Conservation (phyloP, 2,329 filamentous ascomycete genomes). For the Sporothrix pseudoabietina region DNA sequence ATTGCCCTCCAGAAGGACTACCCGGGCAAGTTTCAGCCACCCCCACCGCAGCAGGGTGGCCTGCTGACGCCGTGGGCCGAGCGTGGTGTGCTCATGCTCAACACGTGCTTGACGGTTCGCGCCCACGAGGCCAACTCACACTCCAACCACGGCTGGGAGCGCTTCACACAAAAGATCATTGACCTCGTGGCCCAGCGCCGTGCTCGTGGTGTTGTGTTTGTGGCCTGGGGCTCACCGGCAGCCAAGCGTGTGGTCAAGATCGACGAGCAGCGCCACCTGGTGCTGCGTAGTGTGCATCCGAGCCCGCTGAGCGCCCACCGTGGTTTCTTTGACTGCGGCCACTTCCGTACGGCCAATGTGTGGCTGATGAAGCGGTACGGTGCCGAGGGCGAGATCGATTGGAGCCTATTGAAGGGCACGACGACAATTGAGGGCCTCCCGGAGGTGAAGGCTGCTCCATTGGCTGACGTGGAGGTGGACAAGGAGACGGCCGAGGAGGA, state of each 20-base stretch:
- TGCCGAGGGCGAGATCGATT: slow-evolving; percentile 78
- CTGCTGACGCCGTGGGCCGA: slow-evolving; percentile 93
- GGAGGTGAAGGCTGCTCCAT: slow-evolving; percentile 30
- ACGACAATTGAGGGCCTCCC: slow-evolving; percentile 35
- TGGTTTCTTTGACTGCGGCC: slow-evolving; percentile 81
- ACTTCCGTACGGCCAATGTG: slow-evolving; percentile 80
- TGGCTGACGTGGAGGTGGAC: slow-evolving; percentile 34
- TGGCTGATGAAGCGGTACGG: slow-evolving; percentile 84
- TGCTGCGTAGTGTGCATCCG: slow-evolving; percentile 86
- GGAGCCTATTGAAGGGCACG: slow-evolving; percentile 60
- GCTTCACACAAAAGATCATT: slow-evolving; percentile 87
- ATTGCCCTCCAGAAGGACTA: slow-evolving; percentile 86
- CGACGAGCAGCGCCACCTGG: slow-evolving; percentile 72
- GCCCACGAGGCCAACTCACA: slow-evolving; percentile 88
- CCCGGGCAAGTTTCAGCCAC: slow-evolving; percentile 71
- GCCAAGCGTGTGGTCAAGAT: slow-evolving; percentile 76
- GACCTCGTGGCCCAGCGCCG: slow-evolving; percentile 80
- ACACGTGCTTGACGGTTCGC: slow-evolving; percentile 91
- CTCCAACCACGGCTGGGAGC: slow-evolving; percentile 85
- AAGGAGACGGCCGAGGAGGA: slow-evolving; percentile 33
- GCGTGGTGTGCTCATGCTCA: slow-evolving; percentile 87
- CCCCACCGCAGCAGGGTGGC: slow-evolving; percentile 76
- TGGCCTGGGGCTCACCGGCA: slow-evolving; percentile 90
- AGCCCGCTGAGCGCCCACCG: slow-evolving; percentile 83
- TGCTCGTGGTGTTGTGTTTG: slow-evolving; percentile 81